Base-by-base conservation (phyloP, 257 asterid genomes). In the Lycium barbarum region DNA sequence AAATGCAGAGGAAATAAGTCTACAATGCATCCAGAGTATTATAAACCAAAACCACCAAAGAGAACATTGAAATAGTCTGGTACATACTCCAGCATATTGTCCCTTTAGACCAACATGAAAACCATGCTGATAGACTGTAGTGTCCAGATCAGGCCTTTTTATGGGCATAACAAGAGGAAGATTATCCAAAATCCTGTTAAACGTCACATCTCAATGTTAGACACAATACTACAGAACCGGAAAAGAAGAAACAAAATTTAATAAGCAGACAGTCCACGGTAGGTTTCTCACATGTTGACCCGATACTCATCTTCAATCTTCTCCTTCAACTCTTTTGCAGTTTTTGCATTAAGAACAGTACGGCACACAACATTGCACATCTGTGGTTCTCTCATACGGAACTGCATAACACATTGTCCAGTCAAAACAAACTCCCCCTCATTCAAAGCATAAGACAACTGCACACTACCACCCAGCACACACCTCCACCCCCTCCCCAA, bases 161-260 rank as follows among this genome's bases (percentile, higher is more conserved):
- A 85, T 92, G 74, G 98, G 98, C 90, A 92, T 88, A 84, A 95
- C 98, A 68, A 95, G 93, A 68, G 98, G 98, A 61, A 95, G 98
- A 88, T 95, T 95, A 88, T 95, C 98, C 91, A 95, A 91, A 83
- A 95, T 95, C 98, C 98, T 93, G 91, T 49, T 43, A 51, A 84
- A 68, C 40, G 84, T 82, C 88, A 84, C 81, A 82, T 26, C 33
- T 47, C n/a, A 70, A 40, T 73, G 73, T 78, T 81, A 70, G 82
- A 81, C 20, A 2, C 49, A 59, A 58, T 84, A 51, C 85, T 45
- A 53, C 78, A 55, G 47, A 68, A 53, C 58, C 84, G 14, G 71
- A 58, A 65, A 73, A 80, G 83, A 57, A 18, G 22, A 26, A 83
- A 61, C 38, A 74, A n/a, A 12, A 55, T 26, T 53, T 33, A 33